These are phyloP conservation scores for Salix suchowensis DNA, from an alignment of 345 rosid genomes.

Conservation along the genomic window DNA sequence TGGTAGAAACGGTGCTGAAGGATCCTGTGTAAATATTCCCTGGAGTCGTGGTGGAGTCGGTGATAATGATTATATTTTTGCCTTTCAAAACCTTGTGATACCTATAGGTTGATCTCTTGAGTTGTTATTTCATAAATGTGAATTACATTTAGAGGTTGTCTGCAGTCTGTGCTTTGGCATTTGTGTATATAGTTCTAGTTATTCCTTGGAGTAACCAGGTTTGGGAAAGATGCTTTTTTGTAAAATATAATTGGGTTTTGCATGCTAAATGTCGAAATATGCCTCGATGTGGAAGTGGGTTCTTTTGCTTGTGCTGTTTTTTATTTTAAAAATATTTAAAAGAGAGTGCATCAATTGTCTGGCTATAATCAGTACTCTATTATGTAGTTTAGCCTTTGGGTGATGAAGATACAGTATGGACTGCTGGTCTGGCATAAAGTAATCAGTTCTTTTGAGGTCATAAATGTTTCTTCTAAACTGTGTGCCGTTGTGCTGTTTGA, in stretches of 20 bases:
- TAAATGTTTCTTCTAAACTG: background rate
- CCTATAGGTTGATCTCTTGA: slow-evolving; percentile 64
- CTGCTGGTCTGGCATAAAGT: background rate
- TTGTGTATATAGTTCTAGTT: background rate
- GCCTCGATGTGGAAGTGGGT: too few relatives aligned
- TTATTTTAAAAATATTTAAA: too few relatives aligned
- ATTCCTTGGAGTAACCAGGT: background rate
- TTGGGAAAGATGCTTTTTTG: background rate
- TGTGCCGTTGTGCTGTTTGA: background rate
- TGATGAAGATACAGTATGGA: too few relatives aligned
- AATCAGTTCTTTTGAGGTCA: background rate
- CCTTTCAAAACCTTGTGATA: slow-evolving; percentile 80
- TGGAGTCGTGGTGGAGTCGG: slow-evolving; percentile 97
- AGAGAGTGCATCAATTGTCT: too few relatives aligned
- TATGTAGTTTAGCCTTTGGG: too few relatives aligned
- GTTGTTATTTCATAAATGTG: background rate
- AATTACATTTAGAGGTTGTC: slow-evolving; percentile 1
- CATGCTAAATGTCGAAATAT: too few relatives aligned
- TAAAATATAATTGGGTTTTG: too few relatives aligned
- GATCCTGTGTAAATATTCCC: slow-evolving; percentile 91
- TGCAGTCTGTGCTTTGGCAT: slow-evolving; percentile 9
- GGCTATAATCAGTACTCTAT: too few relatives aligned
- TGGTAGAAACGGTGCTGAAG: slow-evolving; percentile 86
- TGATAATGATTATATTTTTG: slow-evolving; percentile 88
- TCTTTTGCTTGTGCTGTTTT: too few relatives aligned